Conservation (phyloP, 2,329 filamentous ascomycete genomes). For the Aspergillus ruber region DNA sequence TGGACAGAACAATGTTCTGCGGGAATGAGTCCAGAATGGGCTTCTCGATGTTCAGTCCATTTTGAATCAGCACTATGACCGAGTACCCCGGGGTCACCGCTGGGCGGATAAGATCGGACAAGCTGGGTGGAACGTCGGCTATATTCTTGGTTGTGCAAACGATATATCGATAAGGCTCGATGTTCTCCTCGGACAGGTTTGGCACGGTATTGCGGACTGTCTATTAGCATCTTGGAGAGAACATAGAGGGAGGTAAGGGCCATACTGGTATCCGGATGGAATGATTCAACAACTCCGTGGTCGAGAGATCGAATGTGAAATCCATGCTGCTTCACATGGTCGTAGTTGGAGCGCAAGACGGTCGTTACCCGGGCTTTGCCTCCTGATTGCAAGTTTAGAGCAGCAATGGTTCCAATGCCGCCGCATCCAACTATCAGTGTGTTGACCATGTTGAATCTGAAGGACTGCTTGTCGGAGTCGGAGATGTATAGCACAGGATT, state of each 20-base stretch:
- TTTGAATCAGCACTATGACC: constrained; percentile 53
- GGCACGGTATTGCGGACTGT: constrained; percentile 46
- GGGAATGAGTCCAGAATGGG: constrained; percentile 48
- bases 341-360: constrained; percentile 54
- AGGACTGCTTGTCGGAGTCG: too few relatives aligned
- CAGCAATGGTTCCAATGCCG: constrained; percentile 53
- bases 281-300: constrained; percentile 42
- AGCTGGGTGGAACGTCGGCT: constrained; percentile 46
- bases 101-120: constrained; percentile 45
- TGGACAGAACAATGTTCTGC: constrained; percentile 46
- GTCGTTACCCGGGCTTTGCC: constrained; percentile 48
- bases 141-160: constrained; percentile 55
- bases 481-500: too few relatives aligned
- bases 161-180: constrained; percentile 47
- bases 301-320: constrained; percentile 52
- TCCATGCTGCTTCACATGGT: constrained; percentile 43
- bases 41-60: constrained; percentile 57
- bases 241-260: constrained; percentile 2
- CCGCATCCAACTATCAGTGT: constrained; percentile 53
- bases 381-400: constrained; percentile 49
- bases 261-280: constrained; percentile 40
- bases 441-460: constrained; percentile 24
- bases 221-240: too few relatives aligned
- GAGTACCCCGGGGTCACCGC: constrained; percentile 49
- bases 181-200: constrained; percentile 24